Evolutionary conservation across 495 filamentous ascomycete species (phyloP), one percentile per base, ranked within the genome.

Genomic region (Tetracladium marchalianum): DNA sequence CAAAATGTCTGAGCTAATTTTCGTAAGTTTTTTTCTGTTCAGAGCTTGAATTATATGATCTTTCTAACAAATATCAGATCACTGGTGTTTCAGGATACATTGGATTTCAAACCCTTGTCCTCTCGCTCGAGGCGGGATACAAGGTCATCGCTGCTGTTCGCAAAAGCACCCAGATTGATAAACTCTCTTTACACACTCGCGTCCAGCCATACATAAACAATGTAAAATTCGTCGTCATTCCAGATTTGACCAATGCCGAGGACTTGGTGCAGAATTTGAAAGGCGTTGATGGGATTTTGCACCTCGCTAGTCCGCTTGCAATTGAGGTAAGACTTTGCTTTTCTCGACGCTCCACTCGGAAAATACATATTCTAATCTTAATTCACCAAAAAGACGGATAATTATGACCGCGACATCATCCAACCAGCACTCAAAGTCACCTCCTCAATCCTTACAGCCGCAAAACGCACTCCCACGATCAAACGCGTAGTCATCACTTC

Each of bases 81-180:
- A 70, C 66, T 2, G 46, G 46, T 34, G 38, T n/a, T 10, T 39
- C 46, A 7, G 46, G 46, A 1, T 24, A 41, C 38, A 19, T 48
- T 35, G 46, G 46, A 10, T 48, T 41, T 19, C 5, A 27, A 9
- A 57, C 56, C 59, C 31, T 72, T 57, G 5, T 65, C 54, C 43
- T 46, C 48, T 50, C 60, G 43, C 56, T 63, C 46, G 40, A 48
- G 12, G 50, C 53, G 13, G 65, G 64, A 22, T 66, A 64, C 44
- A 49, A 47, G 7, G 69, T 72, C 7, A 62, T 66, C 18, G 65
- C 63, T 34, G 64, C 65, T 40, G 63, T 74, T 35, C 68, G 70
- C 31, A 60, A 36, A n/a, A 45, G 59, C 39, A 52, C 49, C 11
- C 59, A 67, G 39, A 51, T 43, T 10, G 40, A 54, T 10, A 35